These are phyloP conservation scores for Escovopsis weberi DNA, from an alignment of 2,329 filamentous ascomycete genomes.

Conservation along the genomic window DNA sequence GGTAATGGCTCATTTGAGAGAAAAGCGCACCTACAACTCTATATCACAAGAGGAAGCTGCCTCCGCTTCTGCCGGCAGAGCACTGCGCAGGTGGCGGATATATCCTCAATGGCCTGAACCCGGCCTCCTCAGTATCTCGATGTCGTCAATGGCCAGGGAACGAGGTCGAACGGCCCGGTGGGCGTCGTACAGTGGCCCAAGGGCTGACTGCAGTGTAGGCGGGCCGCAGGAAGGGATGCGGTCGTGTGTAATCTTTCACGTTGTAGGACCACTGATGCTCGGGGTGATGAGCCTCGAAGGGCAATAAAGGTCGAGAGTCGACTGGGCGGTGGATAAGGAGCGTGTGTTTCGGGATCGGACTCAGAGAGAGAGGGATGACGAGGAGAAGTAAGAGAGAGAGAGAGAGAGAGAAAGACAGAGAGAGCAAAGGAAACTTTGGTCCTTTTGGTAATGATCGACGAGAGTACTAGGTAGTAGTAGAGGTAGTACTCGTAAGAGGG, in stretches of 20 bases:
- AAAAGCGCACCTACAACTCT: no score
- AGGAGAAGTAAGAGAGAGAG: neutral
- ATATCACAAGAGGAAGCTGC: no score
- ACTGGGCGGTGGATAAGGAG: constrained; percentile 1
- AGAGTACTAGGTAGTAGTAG: neutral
- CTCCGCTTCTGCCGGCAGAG: no score
- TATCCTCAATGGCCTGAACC: neutral
- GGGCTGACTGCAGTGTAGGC: constrained; percentile 14
- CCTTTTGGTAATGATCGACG: no score
- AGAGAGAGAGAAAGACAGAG: neutral
- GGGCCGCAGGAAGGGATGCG: constrained; percentile 11
- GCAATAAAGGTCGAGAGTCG: neutral
- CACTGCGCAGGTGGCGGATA: neutral
- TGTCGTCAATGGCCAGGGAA: neutral
- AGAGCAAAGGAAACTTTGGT: neutral
- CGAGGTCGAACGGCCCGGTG: neutral
- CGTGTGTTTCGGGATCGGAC: constrained; percentile 2
- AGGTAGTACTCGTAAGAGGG: neutral
- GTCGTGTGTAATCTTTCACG: constrained; percentile 6
- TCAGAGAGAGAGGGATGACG: neutral
- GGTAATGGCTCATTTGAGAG: no score
- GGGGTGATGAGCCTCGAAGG: constrained; percentile 1
- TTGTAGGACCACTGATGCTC: constrained; percentile 7
- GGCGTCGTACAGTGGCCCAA: constrained; percentile 10
- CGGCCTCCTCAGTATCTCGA: neutral